Percentiles rank a stretch among this genome's conserved stretches.
Conservation (phyloP, 2,329 filamentous ascomycete genomes). For the Escovopsis sp. region DNA sequence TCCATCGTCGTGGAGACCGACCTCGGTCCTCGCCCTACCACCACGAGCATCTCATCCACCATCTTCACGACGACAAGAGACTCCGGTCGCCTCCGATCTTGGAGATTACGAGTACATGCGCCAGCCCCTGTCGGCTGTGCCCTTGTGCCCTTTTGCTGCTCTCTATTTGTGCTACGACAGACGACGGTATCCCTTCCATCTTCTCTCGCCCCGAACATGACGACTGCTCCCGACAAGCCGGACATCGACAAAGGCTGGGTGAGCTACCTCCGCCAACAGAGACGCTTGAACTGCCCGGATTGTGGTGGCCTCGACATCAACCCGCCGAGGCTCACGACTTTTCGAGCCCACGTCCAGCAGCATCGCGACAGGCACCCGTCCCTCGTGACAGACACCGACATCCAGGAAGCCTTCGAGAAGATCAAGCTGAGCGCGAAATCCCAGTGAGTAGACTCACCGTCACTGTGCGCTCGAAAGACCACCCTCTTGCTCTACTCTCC, state of each 20-base stretch:
- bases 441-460: not conserved
- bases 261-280: constrained; percentile 11
- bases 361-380: constrained; percentile 9
- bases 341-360: constrained; percentile 12
- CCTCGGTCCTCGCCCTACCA: too few species aligned
- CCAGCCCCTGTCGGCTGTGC: too few species aligned
- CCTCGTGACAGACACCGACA: constrained; percentile 12
- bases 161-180: too few species aligned
- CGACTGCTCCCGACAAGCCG: not conserved
- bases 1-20: too few species aligned
- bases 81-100: too few species aligned
- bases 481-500: too few species aligned
- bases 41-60: too few species aligned
- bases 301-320: constrained; percentile 12
- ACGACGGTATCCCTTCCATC: too few species aligned
- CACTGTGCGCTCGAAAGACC: too few species aligned
- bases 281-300: constrained; percentile 11
- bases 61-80: too few species aligned
- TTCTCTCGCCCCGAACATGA: not conserved
- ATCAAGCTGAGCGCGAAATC: constrained; percentile 3
- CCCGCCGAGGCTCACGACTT: constrained; percentile 11
- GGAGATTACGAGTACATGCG: too few species aligned
- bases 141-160: too few species aligned
- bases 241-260: constrained; percentile 10
- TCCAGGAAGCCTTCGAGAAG: constrained; percentile 13